These are phyloP conservation scores for Clarireedia monteithiana DNA, from an alignment of 2,329 filamentous ascomycete species.

Conservation along the genomic window DNA sequence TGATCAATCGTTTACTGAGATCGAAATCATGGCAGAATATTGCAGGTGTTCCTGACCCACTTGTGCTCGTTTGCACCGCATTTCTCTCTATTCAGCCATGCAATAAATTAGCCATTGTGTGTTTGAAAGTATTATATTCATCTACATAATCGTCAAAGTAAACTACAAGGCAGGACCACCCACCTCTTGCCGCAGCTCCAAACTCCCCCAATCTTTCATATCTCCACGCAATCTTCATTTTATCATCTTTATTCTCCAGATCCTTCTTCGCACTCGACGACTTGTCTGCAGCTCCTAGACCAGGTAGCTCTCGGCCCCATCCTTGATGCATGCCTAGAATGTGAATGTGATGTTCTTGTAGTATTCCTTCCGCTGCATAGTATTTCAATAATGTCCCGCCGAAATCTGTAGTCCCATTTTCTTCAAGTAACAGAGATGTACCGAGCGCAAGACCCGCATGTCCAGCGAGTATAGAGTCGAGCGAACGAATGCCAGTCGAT, in stretches of 20 bases:
- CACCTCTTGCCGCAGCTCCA: conserved; percentile 43
- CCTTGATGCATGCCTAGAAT: conserved; percentile 70
- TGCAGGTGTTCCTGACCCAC: conserved; percentile 8
- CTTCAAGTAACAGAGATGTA: conserved; percentile 71
- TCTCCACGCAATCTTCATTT: conserved; percentile 99
- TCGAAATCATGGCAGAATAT: conserved; percentile 69
- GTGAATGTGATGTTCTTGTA: conserved; percentile 85
- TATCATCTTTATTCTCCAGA: conserved; percentile 45
- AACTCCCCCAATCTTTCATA: conserved; percentile 79
- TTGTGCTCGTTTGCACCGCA: conserved; percentile 11
- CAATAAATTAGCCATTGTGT: conserved; percentile 12
- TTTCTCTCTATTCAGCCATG: conserved; percentile 19
- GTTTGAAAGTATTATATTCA: conserved; percentile 9
- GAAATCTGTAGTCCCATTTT: conserved; percentile 92
- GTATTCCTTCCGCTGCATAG: conserved; percentile 86
- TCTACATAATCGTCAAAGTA: conserved; percentile 33
- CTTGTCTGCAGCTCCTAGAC: conserved; percentile 43
- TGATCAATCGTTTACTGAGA: conserved; percentile 56
- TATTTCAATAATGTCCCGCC: conserved; percentile 76
- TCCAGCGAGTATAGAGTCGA: conserved; percentile 79
- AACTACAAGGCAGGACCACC: conserved; percentile 38
- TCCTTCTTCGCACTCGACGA: conserved; percentile 29
- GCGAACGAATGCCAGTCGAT: conserved; percentile 80
- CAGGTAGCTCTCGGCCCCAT: conserved; percentile 81
- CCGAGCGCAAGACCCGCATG: conserved; percentile 81